Evolutionary conservation across 148 eudicot genomes (phyloP), one percentile per base, ranked within the genome.

Genomic region (Linanthus parryae): DNA sequence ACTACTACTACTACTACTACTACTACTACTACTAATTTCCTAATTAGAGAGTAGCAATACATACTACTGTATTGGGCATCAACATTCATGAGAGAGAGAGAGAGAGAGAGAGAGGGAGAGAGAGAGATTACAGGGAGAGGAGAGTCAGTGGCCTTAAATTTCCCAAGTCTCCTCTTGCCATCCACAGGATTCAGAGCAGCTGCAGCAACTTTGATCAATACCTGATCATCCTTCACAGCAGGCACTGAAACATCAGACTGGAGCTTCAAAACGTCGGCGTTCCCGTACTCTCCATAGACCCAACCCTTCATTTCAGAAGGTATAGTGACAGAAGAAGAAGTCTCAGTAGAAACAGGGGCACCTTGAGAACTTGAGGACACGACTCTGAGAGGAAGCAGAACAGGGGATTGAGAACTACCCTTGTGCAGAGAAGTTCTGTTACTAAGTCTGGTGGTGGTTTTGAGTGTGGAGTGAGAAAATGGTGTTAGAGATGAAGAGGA

Each of bases 131-230:
- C 99, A 60, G 99, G 99, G 48, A 84, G 88, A 69, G 88, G 85
- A 8, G 96, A 92, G 39, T 87, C 99, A 44, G 95, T 62, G 66
- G 90, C 85, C 94, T 92, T 92, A 46, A 87, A 84, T 56, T 84
- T 79, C 5, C 95, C 96, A 0, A 71, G 45, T 12, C 96, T 69
- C 58, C 99, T 62, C 78, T 88, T 88, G 70, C 63, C 79, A 68
- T 92, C 99, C 53, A 92, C 80, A 63, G 99, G 99, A 40, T 92
- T 92, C 14, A 92, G 64, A 61, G 83, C 94, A 63, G 96, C 96
- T 24, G 94, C 99, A 55, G 13, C 70, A 35, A 92, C 99, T 73
- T 80, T 88, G 44, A 92, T 33, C 82, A 92, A 74, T 0, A 92
- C 99, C 59, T 88, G 83, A 48, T 88, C 96, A 52, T 75, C 82